Evolutionary conservation across 192 early-diverging fungal species (phyloP).

Genomic region (Backusella circina): DNA sequence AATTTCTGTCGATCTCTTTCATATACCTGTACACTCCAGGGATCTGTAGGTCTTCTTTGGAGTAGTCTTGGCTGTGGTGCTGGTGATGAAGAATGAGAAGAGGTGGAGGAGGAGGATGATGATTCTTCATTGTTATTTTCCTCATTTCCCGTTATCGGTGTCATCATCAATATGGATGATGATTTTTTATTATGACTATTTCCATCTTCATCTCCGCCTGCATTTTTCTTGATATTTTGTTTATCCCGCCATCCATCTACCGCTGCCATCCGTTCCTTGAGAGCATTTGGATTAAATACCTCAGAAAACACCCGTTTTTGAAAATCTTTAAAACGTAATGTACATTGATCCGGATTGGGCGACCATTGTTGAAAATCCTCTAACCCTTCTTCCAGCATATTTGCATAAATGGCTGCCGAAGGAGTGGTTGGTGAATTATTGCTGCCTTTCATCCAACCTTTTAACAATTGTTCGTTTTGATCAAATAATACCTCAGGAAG

Average conservation of each 20-base stretch:
- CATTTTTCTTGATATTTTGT: not conserved
- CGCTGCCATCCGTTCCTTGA: constrained; percentile 69
- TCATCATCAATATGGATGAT: not conserved
- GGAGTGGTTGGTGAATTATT: not conserved
- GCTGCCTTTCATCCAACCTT: constrained; percentile 44
- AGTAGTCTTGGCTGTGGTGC: not conserved
- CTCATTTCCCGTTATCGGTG: not conserved
- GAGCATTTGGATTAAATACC: constrained; percentile 80
- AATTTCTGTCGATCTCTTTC: constrained; percentile 11
- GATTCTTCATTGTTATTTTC: not conserved
- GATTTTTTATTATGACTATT: not conserved
- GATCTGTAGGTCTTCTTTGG: not conserved
- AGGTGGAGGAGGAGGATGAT: not conserved
- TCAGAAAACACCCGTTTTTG: constrained; percentile 90
- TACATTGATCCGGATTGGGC: constrained; percentile 5
- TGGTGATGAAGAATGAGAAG: not conserved
- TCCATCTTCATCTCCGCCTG: not conserved
- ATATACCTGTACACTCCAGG: constrained; percentile 6
- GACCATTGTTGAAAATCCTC: constrained; percentile 12
- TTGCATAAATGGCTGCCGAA: not conserved
- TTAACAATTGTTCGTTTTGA: constrained; percentile 85
- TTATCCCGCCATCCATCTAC: constrained; percentile 26
- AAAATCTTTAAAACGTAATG: constrained; percentile 5
- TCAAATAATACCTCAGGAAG: constrained; percentile 83
- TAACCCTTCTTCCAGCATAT: not conserved